phyloP scores from a whole-genome alignment of 805 yeast genomes.

The Schizosaccharomyces octosporus region DNA sequence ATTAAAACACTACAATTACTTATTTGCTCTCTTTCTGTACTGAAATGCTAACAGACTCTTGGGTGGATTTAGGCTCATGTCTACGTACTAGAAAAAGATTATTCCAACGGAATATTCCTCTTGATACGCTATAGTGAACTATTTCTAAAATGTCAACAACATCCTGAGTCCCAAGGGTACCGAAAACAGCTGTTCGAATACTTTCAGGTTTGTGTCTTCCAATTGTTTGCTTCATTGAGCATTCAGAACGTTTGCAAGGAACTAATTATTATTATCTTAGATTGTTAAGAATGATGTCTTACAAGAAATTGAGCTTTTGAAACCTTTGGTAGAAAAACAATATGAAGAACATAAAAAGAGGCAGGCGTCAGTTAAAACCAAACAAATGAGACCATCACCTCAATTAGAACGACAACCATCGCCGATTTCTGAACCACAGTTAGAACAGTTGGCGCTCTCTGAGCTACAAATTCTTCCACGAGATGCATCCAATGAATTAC shows the following conservation, averaged over 20 bases:
- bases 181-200: neutral
- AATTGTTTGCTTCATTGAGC: no score
- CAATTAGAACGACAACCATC: no score
- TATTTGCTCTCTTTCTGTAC: neutral
- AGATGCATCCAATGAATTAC: neutral
- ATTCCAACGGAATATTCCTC: constrained; percentile 5
- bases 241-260: neutral
- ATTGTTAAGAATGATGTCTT: neutral
- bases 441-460: neutral
- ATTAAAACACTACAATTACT: neutral
- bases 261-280: neutral
- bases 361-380: neutral
- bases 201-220: neutral
- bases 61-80: neutral
- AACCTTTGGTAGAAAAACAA: neutral
- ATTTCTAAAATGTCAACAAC: constrained; percentile 1
- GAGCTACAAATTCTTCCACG: neutral
- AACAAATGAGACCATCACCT: no score
- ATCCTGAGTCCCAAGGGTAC: constrained; percentile 2
- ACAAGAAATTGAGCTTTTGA: neutral
- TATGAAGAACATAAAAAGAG: neutral
- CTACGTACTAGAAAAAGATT: neutral
- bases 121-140: constrained; percentile 3
- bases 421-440: neutral
- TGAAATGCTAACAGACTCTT: constrained; percentile 8